Evolutionary conservation across 495 filamentous ascomycete species (phyloP).

Genomic region (Corynascus novoguineensis): DNA sequence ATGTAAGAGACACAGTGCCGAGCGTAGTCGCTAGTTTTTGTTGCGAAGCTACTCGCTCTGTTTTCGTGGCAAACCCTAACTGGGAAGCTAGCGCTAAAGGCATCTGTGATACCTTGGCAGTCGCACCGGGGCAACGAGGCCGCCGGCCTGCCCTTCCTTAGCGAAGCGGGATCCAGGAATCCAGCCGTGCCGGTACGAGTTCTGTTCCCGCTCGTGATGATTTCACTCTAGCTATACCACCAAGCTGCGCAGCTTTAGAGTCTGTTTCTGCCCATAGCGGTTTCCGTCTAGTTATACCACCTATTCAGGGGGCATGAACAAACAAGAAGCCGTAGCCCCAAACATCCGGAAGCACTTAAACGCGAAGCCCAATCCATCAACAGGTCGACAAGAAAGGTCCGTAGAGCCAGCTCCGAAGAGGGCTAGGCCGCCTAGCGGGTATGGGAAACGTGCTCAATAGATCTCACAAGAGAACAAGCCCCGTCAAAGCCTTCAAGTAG

Average conservation of each 20-base stretch:
- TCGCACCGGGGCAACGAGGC: neutral
- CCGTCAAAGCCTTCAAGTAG: no score
- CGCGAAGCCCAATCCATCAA: neutral
- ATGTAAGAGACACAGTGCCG: neutral
- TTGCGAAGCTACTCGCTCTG: constrained; percentile 13
- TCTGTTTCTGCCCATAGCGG: no score
- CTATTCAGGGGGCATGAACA: constrained; percentile 16
- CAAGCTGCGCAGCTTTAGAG: no score
- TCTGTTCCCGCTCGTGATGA: neutral
- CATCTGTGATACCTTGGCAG: constrained; percentile 2
- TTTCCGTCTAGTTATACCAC: no score
- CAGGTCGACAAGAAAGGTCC: constrained; percentile 14
- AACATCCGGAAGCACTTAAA: constrained; percentile 8
- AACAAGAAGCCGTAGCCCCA: no score
- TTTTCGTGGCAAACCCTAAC: constrained; percentile 11
- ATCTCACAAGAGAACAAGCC: no score
- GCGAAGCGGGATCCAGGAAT: constrained; percentile 3
- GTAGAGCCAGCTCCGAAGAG: constrained; percentile 9
- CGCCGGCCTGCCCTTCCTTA: neutral
- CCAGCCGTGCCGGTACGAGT: constrained; percentile 4
- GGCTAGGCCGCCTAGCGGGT: constrained; percentile 7
- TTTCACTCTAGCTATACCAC: constrained; percentile 11
- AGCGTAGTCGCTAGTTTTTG: constrained; percentile 8
- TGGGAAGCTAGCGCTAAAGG: constrained; percentile 9
- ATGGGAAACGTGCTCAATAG: no score